Evolutionary conservation across 768 basidiomycete genomes (phyloP), one percentile per base, ranked within the genome.

Genomic region (Suillus luteus): DNA sequence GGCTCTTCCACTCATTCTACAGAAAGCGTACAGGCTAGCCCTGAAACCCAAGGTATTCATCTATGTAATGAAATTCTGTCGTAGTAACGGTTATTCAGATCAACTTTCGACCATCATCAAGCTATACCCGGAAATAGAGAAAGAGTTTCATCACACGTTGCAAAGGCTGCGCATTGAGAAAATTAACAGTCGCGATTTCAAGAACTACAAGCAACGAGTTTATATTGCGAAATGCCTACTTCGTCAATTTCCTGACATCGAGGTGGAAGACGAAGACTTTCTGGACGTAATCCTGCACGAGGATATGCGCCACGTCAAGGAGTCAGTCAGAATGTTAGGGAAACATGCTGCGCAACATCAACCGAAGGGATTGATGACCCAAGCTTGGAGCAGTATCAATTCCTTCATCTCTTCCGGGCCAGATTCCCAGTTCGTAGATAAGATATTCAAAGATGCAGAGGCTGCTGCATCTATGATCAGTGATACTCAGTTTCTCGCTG

Each of bases 401-500:
- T 17, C 9, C 5, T 14, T 48, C 11, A 17, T 24, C 12, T 0
- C 22, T 1, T 33, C 60, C 10, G 55, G 43, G 5, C 51, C n/a
- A 5, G 48, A 67, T 4, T 44, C 35, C 0, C 54, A 14, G 14
- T 1, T 8, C 7, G n/a, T 69, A n/a, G 62, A 68, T 1, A n/a
- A 31, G 12, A 57, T 66, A 8, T 2, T 71, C n/a, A 46, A 2
- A n/a, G 55, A 17, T 1, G 65, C 70, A 24, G 55, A 38, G 5
- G 22, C 12, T 2, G 31, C 37, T 7, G 61, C 55, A 24, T 31
- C 19, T 27, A 27, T 31, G 3, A 52, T 67, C 3, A 19, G 64
- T 0, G 72, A 74, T 12, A 44, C 22, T 33, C 63, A 63, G 5
- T 68, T 74, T 27, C 60, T 75, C 38, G 57, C 44, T 1, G 27